These are phyloP conservation scores for Pelargonium fulgidum DNA, from an alignment of 441 rosid species.

Conservation along the genomic window DNA sequence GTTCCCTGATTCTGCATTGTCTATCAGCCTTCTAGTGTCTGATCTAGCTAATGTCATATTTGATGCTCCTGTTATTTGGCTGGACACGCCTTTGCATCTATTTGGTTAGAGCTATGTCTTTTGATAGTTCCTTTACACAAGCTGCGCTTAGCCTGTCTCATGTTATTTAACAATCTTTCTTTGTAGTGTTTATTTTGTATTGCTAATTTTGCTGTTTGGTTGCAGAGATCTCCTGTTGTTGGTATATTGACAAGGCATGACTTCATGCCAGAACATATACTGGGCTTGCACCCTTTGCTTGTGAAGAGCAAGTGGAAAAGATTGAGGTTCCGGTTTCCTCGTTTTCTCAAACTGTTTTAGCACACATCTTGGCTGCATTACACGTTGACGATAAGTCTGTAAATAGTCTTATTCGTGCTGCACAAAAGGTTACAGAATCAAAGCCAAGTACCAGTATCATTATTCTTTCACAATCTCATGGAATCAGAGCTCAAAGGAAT, in stretches of 20 bases:
- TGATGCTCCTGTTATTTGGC: too few species aligned
- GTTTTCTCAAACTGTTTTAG: slow-evolving; percentile 24
- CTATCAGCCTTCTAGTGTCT: too few species aligned
- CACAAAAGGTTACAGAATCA: slow-evolving; percentile 8
- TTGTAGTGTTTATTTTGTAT: slow-evolving; percentile 61
- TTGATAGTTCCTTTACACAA: too few species aligned
- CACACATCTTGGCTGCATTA: neutral
- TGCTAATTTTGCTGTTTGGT: neutral
- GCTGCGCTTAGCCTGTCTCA: neutral
- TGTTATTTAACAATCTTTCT: neutral
- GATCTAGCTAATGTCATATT: too few species aligned
- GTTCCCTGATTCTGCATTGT: too few species aligned
- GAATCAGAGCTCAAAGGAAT: too few species aligned
- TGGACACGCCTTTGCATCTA: too few species aligned
- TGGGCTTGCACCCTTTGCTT: slow-evolving; percentile 59
- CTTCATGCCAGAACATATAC: slow-evolving; percentile 72
- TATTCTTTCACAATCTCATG: neutral
- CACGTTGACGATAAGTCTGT: slow-evolving; percentile 13
- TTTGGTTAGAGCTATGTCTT: too few species aligned
- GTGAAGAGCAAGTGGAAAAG: slow-evolving; percentile 60
- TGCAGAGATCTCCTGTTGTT: slow-evolving; percentile 67
- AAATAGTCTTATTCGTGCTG: slow-evolving; percentile 14
- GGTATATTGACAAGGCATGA: slow-evolving; percentile 88
- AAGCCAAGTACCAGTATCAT: neutral
- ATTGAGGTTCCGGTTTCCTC: slow-evolving; percentile 44